Evolutionary conservation across 768 basidiomycete species (phyloP).

Genomic region (Boletus pseudo-olivaceus): DNA sequence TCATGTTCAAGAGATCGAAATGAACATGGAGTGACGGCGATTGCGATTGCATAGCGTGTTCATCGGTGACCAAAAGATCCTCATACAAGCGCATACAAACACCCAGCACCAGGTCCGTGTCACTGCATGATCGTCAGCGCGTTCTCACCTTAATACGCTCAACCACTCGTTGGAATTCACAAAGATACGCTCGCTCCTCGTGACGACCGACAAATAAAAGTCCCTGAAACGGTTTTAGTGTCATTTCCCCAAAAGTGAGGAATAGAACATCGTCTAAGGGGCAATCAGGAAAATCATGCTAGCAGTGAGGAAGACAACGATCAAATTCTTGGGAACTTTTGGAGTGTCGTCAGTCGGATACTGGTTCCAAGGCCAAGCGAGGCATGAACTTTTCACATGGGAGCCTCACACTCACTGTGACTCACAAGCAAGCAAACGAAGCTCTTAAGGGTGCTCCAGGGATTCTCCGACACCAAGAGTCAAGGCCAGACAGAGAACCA

Average conservation of each 20-base stretch:
- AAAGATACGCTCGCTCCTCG: background rate
- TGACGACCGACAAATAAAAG: background rate
- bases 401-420: background rate
- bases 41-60: background rate
- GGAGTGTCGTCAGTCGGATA: background rate
- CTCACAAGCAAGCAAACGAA: background rate
- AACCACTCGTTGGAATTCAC: background rate
- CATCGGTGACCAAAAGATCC: background rate
- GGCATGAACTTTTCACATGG: background rate
- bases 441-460: background rate
- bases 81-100: too few relatives aligned
- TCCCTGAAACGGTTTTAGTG: background rate
- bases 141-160: background rate
- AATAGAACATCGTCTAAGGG: background rate
- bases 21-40: too few relatives aligned
- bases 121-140: background rate
- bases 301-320: background rate
- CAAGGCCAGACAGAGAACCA: background rate
- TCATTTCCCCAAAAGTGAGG: background rate
- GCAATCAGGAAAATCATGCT: background rate
- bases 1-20: background rate
- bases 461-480: background rate
- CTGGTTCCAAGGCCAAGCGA: background rate
- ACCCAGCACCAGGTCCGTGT: background rate
- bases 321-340: background rate